Conservation (phyloP, 2,329 filamentous ascomycete species). For the Fusarium odoratissimum region DNA sequence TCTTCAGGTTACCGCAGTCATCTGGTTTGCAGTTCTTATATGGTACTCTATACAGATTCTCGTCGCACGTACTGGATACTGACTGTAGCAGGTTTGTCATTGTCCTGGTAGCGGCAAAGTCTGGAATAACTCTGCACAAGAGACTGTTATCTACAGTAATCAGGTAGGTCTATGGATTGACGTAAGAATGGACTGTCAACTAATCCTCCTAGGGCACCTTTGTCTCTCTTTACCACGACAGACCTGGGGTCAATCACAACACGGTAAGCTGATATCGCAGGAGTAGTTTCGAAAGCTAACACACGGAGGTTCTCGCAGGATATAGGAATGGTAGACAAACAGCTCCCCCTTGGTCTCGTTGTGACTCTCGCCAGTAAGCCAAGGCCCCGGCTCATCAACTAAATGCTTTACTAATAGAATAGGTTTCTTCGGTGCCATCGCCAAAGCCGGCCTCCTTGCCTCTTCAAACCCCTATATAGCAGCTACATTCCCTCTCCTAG, state of each 20-base stretch:
- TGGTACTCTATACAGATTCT: constrained; percentile 17
- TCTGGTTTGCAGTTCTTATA: constrained; percentile 39
- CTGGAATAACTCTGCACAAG: constrained; percentile 43
- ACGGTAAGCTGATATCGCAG: constrained; percentile 42
- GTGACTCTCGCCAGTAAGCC: constrained; percentile 51
- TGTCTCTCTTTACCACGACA: constrained; percentile 54
- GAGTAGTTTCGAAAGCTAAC: not conserved
- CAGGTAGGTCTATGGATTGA: not conserved
- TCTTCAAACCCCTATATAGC: constrained; percentile 49
- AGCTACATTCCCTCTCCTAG: constrained; percentile 56
- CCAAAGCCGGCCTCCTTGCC: constrained; percentile 42
- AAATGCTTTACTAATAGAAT: not conserved
- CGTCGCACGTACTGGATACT: not conserved
- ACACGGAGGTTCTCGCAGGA: constrained; percentile 56
- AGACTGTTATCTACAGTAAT: constrained; percentile 42
- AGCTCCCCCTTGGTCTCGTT: constrained; percentile 52
- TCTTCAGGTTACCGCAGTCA: constrained; percentile 36
- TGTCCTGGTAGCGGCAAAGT: constrained; percentile 43
- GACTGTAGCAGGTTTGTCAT: constrained; percentile 44
- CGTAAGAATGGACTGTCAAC: not conserved
- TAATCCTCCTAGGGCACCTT: constrained; percentile 49
- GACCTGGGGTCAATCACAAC: constrained; percentile 57
- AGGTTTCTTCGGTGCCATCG: constrained; percentile 51
- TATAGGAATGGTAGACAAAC: constrained; percentile 57
- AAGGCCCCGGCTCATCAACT: not conserved